A percentile compares a stretch with the other conserved stretches of the same genome.
phyloP scores from a whole-genome alignment of 768 basidiomycete genomes.

The Xanthoconium purpureum region DNA sequence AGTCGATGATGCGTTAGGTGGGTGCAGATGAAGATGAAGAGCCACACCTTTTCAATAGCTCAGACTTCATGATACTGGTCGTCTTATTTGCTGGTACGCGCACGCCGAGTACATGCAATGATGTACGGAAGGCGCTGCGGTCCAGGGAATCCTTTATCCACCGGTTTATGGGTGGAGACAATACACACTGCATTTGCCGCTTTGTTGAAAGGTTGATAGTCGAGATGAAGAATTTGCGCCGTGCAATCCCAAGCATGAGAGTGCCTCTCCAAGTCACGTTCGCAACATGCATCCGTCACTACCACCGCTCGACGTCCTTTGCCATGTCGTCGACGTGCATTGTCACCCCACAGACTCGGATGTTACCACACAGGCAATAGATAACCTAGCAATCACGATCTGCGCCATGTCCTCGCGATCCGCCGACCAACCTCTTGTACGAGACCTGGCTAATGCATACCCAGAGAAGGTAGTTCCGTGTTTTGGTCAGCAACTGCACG shows the following conservation, averaged over 20 bases:
- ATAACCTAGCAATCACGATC: slow-evolving; percentile 58
- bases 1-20: slow-evolving; percentile 10
- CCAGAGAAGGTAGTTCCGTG: slow-evolving; percentile 77
- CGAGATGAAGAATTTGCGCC: slow-evolving; percentile 1
- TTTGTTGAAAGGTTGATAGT: neutral
- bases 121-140: slow-evolving; percentile 59
- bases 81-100: slow-evolving; percentile 58
- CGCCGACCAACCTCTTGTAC: slow-evolving; percentile 71
- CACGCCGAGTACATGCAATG: slow-evolving; percentile 65
- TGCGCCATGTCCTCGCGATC: slow-evolving; percentile 77
- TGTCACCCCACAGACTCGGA: slow-evolving; percentile 88
- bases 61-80: slow-evolving; percentile 52
- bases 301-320: slow-evolving; percentile 44
- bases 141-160: slow-evolving; percentile 56
- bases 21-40: neutral
- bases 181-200: slow-evolving; percentile 17
- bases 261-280: neutral
- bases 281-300: slow-evolving; percentile 7
- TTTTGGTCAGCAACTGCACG: slow-evolving; percentile 62
- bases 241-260: slow-evolving; percentile 18
- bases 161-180: slow-evolving; percentile 49
- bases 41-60: slow-evolving; percentile 57
- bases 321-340: slow-evolving; percentile 81
- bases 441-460: slow-evolving; percentile 55
- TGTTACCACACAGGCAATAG: slow-evolving; percentile 47